Base-by-base conservation (phyloP, 768 basidiomycete genomes). In the Erythrobasidium yunnanense region DNA sequence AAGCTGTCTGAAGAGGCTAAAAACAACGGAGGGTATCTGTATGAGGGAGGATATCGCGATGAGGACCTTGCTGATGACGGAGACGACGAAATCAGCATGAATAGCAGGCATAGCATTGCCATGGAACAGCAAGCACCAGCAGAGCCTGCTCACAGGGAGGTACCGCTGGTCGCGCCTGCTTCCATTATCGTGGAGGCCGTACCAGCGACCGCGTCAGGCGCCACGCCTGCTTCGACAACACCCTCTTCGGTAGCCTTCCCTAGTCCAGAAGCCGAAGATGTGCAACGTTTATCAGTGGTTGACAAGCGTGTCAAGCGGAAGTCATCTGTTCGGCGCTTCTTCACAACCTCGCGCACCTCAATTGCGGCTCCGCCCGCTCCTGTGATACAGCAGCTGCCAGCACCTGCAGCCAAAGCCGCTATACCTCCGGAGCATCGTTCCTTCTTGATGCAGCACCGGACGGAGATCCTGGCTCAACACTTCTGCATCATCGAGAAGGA, bases 401-500 rank as follows among this genome's bases (percentile, higher is more conserved):
- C 63, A 65, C 33, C 22, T 46, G 38, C 32, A n/a, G 30, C 25
- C 3, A 65, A 27, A 18, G 5, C 58, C 8, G 17, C 11, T 3
- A 32, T 55, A 22, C 77, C 80, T 17, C 80, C 78, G n/a, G 73
- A 77, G 5, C 83, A 87, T 72, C 83, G 82, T 7, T 88, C 86
- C 1, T 91, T 87, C 77, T 79, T 91, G 55, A 77, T 88, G n/a
- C 75, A 73, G 30, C 79, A 81, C 73, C 79, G 82, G 4, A 82
- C 86, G 0, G 82, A 83, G 35, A 77, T 76, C 3, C 75, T 95
- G 33, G 86, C 86, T 0, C 80, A 84, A 56, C 87, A 90, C 71
- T 87, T 92, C 72, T 81, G 86, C 5, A 85, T 89, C 81, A 89
- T 93, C 69, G 90, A 93, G 69, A 81, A 87, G 25, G 90, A 92